phyloP scores from a whole-genome alignment of 345 rosid species.

The Bruguiera gymnorhiza region DNA sequence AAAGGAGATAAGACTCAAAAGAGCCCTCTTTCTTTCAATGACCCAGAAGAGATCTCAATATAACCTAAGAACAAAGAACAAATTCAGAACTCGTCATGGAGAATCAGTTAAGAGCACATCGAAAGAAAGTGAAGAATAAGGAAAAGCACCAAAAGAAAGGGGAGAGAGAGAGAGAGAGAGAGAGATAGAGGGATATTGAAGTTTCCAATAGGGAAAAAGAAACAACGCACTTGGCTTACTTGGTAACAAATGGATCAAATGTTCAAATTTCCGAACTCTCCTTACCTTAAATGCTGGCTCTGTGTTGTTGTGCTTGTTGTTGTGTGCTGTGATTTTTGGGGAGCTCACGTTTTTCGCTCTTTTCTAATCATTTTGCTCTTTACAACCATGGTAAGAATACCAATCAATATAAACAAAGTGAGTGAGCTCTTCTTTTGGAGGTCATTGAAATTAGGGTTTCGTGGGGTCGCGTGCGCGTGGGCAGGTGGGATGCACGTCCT shows the following conservation, averaged over 20 bases:
- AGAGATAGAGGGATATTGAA: background rate
- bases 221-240: background rate
- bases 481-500: conserved; percentile 55
- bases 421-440: conserved; percentile 34
- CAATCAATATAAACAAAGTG: background rate
- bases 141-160: background rate
- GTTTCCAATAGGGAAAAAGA: conserved; percentile 19
- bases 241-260: background rate
- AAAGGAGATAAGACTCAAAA: conserved; percentile 9
- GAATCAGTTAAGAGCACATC: conserved; percentile 22
- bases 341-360: background rate
- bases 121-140: conserved; percentile 6
- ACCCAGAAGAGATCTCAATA: conserved; percentile 17
- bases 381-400: background rate
- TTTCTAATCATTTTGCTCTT: background rate
- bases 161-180: background rate
- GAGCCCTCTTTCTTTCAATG: conserved; percentile 1
- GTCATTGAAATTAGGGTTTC: conserved; percentile 50
- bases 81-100: conserved; percentile 21
- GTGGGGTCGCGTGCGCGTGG: conserved; percentile 55
- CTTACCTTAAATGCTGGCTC: background rate
- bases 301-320: background rate
- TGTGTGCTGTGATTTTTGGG: background rate
- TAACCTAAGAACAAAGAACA: conserved; percentile 15
- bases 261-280: background rate